Evolutionary conservation across 192 early-diverging fungal species (phyloP), one percentile per base, ranked within the genome.

Genomic region (Coemansia sp.): DNA sequence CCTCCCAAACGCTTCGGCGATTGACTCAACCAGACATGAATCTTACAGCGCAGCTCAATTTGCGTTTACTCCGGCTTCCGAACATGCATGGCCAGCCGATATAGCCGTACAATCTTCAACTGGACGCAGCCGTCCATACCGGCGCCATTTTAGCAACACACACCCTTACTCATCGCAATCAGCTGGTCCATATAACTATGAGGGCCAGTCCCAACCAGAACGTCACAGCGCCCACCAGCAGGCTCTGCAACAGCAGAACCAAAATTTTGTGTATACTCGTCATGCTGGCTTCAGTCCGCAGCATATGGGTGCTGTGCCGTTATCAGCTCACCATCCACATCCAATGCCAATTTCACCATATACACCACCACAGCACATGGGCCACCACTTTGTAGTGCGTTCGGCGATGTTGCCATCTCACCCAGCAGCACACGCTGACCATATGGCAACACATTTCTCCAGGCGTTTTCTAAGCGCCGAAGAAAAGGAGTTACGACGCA

Each of bases 401-500:
- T 14, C 41, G 41, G 41, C 41, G 13, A 45, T 14, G 4, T 45
- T 45, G 41, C 14, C 41, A 14, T 45, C 41, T 5, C 41, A 45
- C 16, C 16, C 41, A 45, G 16, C 5, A 10, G 5, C 16, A 13
- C 41, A 2, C 12, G 41, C 16, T 4, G 57, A 19, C 1, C 7
- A 13, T 3, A 13, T 24, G 20, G 1, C 59, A 12, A 16, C 10
- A 11, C 16, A 62, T 29, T 37, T 14, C 18, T 14, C 54, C 2
- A 47, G 64, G 20, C 71, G 71, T 3, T 57, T 61, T 2, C 64
- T 81, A 13, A 81, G 68, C 4, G 82, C 82, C 1, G 82, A 83
- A 23, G 77, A 83, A 56, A 82, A 88, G 39, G 90, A 93, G 43
- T 69, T 88, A 57, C 84, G 86, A 58, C 87, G 94, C 55, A 94